These are phyloP conservation scores for Hericium rajendrae DNA, from an alignment of 768 basidiomycete genomes.

Conservation along the genomic window DNA sequence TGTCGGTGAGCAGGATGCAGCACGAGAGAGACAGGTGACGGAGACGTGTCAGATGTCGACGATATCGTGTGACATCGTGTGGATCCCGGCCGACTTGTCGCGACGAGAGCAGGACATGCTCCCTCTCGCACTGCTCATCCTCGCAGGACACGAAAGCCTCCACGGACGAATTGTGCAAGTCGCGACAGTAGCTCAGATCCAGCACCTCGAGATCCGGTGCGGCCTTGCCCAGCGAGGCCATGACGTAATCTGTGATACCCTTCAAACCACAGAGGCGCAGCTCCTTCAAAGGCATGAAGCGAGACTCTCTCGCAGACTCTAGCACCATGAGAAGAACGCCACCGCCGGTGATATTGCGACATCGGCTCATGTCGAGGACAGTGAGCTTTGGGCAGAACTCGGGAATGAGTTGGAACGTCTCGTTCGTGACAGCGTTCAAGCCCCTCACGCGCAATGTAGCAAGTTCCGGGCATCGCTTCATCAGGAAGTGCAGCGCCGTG, in stretches of 20 bases:
- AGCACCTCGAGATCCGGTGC: conserved; percentile 69
- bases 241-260: conserved; percentile 45
- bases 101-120: conserved; percentile 44
- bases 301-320: conserved; percentile 34
- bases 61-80: conserved; percentile 37
- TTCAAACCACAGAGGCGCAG: conserved; percentile 63
- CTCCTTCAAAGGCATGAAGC: conserved; percentile 45
- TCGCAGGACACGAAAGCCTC: conserved; percentile 61
- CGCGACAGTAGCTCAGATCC: conserved; percentile 66
- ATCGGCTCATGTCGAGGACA: conserved; percentile 63
- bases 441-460: conserved; percentile 57
- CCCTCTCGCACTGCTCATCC: conserved; percentile 24
- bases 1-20: conserved; percentile 65
- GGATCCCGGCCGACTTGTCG: conserved; percentile 58
- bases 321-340: conserved; percentile 45
- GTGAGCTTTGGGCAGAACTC: conserved; percentile 46
- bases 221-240: conserved; percentile 58
- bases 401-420: conserved; percentile 61
- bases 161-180: conserved; percentile 65
- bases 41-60: conserved; percentile 55
- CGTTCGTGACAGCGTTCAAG: conserved; percentile 57
- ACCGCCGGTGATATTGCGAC: conserved; percentile 53
- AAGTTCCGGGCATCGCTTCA: conserved; percentile 54
- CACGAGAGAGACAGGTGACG: conserved; percentile 66
- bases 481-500: conserved; percentile 57